Conservation (phyloP, 2,329 filamentous ascomycete genomes). For the Furcasterigmium furcatum region DNA sequence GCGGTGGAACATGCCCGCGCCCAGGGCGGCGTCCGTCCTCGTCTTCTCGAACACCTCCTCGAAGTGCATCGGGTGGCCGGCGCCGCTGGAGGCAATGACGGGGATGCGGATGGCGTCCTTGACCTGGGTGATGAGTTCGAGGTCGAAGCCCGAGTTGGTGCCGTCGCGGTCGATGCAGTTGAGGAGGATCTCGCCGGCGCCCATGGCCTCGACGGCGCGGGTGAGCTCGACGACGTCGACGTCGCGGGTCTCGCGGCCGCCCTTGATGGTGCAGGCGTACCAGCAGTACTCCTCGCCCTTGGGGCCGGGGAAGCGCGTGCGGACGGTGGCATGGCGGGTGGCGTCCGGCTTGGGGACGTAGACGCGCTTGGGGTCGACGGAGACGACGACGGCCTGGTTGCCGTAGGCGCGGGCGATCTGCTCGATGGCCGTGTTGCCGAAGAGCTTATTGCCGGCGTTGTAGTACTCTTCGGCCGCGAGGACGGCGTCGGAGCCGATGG, state of each 20-base stretch:
- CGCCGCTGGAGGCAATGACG: constrained; percentile 92
- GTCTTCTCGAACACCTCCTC: constrained; percentile 86
- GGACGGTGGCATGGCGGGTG: constrained; percentile 68
- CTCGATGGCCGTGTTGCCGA: constrained; percentile 88
- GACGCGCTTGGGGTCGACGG: constrained; percentile 87
- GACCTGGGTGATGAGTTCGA: constrained; percentile 85
- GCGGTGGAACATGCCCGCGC: constrained; percentile 96
- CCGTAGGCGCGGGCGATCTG: constrained; percentile 92
- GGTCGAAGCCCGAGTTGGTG: constrained; percentile 89
- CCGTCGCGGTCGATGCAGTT: constrained; percentile 99
- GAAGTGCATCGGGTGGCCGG: constrained; percentile 85
- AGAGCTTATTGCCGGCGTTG: constrained; percentile 62
- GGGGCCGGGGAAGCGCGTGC: constrained; percentile 67
- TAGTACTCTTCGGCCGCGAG: constrained; percentile 91
- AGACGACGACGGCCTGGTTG: constrained; percentile 94
- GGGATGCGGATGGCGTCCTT: constrained; percentile 87
- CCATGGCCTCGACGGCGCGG: constrained; percentile 92
- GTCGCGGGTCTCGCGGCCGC: constrained; percentile 89
- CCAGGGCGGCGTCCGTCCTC: constrained; percentile 84
- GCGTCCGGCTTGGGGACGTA: constrained; percentile 75
- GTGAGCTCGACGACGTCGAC: constrained; percentile 88
- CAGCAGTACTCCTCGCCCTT: constrained; percentile 81
- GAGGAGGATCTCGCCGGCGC: constrained; percentile 86
- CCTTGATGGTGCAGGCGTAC: constrained; percentile 98
- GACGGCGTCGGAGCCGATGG: constrained; percentile 93